These are phyloP conservation scores for Gynostemma pentaphyllum DNA, from an alignment of 306 rosid genomes.

Conservation along the genomic window DNA sequence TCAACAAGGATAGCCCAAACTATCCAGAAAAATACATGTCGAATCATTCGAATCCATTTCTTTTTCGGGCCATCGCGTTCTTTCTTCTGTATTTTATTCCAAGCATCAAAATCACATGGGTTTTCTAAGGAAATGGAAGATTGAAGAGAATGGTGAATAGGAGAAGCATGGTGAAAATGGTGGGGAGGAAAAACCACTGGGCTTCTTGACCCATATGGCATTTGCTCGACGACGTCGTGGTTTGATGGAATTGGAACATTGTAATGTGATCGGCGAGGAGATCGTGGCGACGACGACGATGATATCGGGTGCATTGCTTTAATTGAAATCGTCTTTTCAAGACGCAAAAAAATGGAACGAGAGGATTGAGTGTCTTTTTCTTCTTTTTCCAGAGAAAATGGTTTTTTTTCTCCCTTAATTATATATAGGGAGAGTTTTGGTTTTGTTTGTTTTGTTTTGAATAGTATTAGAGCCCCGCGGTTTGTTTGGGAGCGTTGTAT, in stretches of 20 bases:
- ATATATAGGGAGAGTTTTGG: too few relatives aligned
- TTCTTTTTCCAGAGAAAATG: too few relatives aligned
- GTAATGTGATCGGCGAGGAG: constrained; percentile 74
- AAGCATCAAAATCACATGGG: constrained; percentile 27
- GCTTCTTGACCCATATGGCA: constrained; percentile 88
- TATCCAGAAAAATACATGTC: constrained; percentile 39
- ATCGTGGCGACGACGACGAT: constrained; percentile 54
- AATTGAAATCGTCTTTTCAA: too few relatives aligned
- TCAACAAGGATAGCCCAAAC: constrained; percentile 41
- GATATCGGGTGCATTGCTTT: constrained; percentile 63
- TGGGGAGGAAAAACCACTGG: constrained; percentile 66
- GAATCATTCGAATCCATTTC: constrained; percentile 19
- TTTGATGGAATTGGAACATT: constrained; percentile 90
- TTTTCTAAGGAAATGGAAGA: constrained; percentile 76
- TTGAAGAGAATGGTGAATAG: constrained; percentile 91
- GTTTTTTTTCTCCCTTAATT: too few relatives aligned
- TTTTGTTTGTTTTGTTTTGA: too few relatives aligned
- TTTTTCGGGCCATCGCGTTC: constrained; percentile 8
- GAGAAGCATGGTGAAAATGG: constrained; percentile 58
- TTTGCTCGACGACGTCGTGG: constrained; percentile 83
- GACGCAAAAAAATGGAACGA: too few relatives aligned
- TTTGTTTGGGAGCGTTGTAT: too few relatives aligned
- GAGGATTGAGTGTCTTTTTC: too few relatives aligned
- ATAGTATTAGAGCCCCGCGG: too few relatives aligned
- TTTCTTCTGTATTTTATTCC: constrained; percentile 49